Base-by-base conservation (phyloP, 176 grass and related monocot species). In the Bothriochloa decipiens region DNA sequence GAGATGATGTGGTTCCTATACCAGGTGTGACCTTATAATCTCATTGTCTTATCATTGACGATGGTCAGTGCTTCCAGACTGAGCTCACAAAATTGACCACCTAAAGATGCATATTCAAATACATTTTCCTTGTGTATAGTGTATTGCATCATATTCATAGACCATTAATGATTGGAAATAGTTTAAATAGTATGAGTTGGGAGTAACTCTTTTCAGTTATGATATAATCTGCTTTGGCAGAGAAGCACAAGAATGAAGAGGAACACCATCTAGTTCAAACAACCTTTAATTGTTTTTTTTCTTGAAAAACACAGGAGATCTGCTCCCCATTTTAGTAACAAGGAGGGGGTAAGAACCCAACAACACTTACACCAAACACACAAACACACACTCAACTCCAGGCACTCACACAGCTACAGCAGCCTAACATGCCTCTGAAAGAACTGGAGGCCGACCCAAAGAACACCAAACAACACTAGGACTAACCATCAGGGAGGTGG, bases 1-100 rank as follows among this genome's bases (percentile, higher is more conserved):
- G 91, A 74, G 80, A 88, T 68, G 85, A 92, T 88, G 89, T 97
- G 25, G 90, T 87, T 86, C 94, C 89, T 16, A 89, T 97, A 73
- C 71, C 71, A 74, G 94, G 94, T 97, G 86, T 15, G 67, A 58
- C 66, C 49, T 61, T 72, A 13, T 16, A 61, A 58, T 79, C 33
- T 78, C 15, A 17, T 50, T 50, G 14, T 16, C 47, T 50, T 6
- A 68, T 28, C 18, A 73, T 29, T 29, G 42, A 8, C 0, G 22
- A 47, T 1, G 15, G 7, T 26, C n/a, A 17, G 15, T 50, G 25
- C 28, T 74, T 16, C 8, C 23, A 47, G 1, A 66, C 53, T 82
- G 18, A n/a, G 18, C 11, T 33, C 39, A 20, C 11, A 78, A 2
- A 42, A 13, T 33, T 20, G 53, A 58, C 8, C 60, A 63, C 60